Evolutionary conservation across 2,329 filamentous ascomycete species (phyloP).

Genomic region (Gaeumannomyces sp.): DNA sequence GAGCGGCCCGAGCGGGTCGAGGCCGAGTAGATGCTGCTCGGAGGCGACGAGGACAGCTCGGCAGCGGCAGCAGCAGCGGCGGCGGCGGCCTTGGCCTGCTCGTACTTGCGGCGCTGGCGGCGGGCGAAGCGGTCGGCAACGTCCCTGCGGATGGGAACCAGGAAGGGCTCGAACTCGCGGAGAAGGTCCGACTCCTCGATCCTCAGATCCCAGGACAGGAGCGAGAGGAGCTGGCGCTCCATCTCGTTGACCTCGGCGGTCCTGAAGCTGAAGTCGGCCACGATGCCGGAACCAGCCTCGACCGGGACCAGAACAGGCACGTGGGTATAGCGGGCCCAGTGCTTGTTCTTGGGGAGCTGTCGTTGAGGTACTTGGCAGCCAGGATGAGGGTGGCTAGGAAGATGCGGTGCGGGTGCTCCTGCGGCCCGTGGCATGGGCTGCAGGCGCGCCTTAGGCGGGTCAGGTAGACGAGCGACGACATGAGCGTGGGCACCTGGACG

Average conservation of each 20-base stretch:
- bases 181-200: slow-evolving; percentile 83
- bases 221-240: slow-evolving; percentile 96
- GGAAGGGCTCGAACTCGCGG: slow-evolving; percentile 78
- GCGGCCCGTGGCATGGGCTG: slow-evolving; percentile 92
- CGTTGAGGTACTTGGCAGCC: slow-evolving; percentile 95
- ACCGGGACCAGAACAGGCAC: slow-evolving; percentile 52
- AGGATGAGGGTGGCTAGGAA: slow-evolving; percentile 83
- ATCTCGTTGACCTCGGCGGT: slow-evolving; percentile 96
- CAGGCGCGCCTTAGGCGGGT: slow-evolving; percentile 75
- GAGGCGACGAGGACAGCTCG: slow-evolving; percentile 16
- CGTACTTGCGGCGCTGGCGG: slow-evolving; percentile 38
- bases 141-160: slow-evolving; percentile 70
- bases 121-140: slow-evolving; percentile 45
- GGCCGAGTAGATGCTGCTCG: slow-evolving; percentile 33
- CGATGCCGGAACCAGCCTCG: slow-evolving; percentile 36
- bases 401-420: slow-evolving; percentile 94
- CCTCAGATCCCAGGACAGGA: slow-evolving; percentile 89
- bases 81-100: slow-evolving; percentile 21
- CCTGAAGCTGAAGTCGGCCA: slow-evolving; percentile 70
- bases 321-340: slow-evolving; percentile 91
- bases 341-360: slow-evolving; percentile 99
- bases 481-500: slow-evolving; percentile 93
- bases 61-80: slow-evolving; percentile 14
- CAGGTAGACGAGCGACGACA: slow-evolving; percentile 95
- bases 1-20: slow-evolving; percentile 40